A percentile compares a stretch with the other conserved stretches of the same genome.
phyloP scores from a whole-genome alignment of 257 asterid species.

The Solanum sejunctum region DNA sequence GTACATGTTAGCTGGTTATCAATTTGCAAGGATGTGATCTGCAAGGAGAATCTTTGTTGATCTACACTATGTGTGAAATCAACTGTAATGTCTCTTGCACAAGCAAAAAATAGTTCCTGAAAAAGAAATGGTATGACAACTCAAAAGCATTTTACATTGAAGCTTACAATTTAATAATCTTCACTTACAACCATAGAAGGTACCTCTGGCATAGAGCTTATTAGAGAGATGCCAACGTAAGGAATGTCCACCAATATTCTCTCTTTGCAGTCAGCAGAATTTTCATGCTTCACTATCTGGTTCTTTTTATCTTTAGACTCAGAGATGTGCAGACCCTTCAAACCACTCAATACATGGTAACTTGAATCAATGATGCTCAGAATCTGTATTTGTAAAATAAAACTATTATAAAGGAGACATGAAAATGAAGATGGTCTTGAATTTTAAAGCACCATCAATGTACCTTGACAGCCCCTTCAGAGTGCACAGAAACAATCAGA shows the following conservation, averaged over 20 bases:
- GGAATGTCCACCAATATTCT: constrained; percentile 61
- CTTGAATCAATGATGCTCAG: constrained; percentile 81
- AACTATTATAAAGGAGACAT: constrained; percentile 6
- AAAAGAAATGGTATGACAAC: constrained; percentile 11
- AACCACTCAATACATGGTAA: constrained; percentile 61
- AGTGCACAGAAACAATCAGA: constrained; percentile 67
- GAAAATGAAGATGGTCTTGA: background rate
- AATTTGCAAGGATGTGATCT: constrained; percentile 62
- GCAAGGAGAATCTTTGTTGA: constrained; percentile 67
- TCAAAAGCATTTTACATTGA: background rate
- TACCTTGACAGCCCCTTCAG: constrained; percentile 97
- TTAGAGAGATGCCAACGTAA: constrained; percentile 76
- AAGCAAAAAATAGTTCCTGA: constrained; percentile 83
- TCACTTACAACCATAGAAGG: background rate
- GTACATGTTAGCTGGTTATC: constrained; percentile 76
- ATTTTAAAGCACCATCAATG: background rate
- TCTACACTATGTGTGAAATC: constrained; percentile 67
- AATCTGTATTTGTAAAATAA: constrained; percentile 40
- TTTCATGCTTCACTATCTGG: constrained; percentile 32
- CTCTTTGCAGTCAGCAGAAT: constrained; percentile 43
- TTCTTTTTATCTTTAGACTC: constrained; percentile 42
- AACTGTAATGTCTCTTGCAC: constrained; percentile 58
- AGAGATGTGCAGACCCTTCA: constrained; percentile 43
- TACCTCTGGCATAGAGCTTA: constrained; percentile 89
- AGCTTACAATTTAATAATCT: background rate